phyloP scores from a whole-genome alignment of 495 filamentous ascomycete species.

The Sordaria brevicollis region DNA sequence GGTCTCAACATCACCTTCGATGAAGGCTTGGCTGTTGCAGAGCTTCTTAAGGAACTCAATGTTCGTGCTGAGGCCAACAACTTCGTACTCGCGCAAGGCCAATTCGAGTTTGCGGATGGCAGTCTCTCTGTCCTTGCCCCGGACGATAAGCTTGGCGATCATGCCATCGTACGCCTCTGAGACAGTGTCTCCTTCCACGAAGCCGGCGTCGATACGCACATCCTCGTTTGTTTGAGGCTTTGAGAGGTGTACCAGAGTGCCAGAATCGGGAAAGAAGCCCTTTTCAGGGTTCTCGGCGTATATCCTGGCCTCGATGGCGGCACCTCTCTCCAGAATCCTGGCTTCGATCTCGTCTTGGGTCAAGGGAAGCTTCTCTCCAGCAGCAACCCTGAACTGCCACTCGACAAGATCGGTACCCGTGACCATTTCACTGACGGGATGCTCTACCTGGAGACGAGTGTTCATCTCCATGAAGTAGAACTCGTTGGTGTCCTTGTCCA shows the following conservation, averaged over 20 bases:
- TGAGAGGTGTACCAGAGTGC: slow-evolving; percentile 71
- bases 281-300: slow-evolving; percentile 90
- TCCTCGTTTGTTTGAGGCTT: slow-evolving; percentile 59
- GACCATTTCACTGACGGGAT: slow-evolving; percentile 95
- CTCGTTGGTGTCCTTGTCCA: slow-evolving; percentile 85
- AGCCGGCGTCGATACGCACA: slow-evolving; percentile 86
- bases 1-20: slow-evolving; percentile 84
- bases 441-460: slow-evolving; percentile 91
- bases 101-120: slow-evolving; percentile 72
- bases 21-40: slow-evolving; percentile 69
- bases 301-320: slow-evolving; percentile 90
- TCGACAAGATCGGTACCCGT: slow-evolving; percentile 90
- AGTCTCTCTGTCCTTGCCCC: slow-evolving; percentile 62
- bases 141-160: slow-evolving; percentile 97
- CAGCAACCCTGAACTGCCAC: slow-evolving; percentile 92
- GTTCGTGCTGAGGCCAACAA: slow-evolving; percentile 88
- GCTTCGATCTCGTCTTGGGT: slow-evolving; percentile 74
- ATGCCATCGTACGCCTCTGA: slow-evolving; percentile 97
- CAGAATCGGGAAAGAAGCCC: slow-evolving; percentile 90
- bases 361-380: slow-evolving; percentile 76
- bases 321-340: slow-evolving; percentile 63
- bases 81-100: slow-evolving; percentile 84
- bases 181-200: slow-evolving; percentile 81
- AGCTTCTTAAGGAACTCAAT: slow-evolving; percentile 91
- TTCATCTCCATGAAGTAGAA: slow-evolving; percentile 99